Evolutionary conservation across 192 early-diverging fungal genomes (phyloP).

Genomic region (Cladochytrium replicatum): DNA sequence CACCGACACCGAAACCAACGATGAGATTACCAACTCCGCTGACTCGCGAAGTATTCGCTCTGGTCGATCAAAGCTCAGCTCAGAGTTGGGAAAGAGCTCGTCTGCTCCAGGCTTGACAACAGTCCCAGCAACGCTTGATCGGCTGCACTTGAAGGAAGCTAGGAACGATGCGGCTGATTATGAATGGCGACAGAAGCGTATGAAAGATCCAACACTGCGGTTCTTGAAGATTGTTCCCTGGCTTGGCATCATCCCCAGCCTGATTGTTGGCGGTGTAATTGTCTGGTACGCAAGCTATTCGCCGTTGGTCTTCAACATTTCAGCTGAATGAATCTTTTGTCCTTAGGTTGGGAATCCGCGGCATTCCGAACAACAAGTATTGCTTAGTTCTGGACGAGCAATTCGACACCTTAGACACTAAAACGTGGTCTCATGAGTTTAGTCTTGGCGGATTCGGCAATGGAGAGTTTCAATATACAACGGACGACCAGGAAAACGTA

Average conservation of each 20-base stretch:
- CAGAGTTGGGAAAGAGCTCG: too few species aligned
- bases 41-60: too few species aligned
- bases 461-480: background rate
- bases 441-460: background rate
- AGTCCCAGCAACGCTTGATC: too few species aligned
- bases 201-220: background rate
- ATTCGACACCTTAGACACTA: background rate
- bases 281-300: too few species aligned
- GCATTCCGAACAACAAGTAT: background rate
- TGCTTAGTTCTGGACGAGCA: background rate
- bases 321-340: too few species aligned
- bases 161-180: too few species aligned
- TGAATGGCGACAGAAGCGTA: background rate
- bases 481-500: slow-evolving; percentile 14
- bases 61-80: too few species aligned
- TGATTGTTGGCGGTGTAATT: background rate
- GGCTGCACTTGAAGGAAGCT: too few species aligned
- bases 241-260: background rate
- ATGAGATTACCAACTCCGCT: too few species aligned
- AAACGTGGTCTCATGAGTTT: background rate
- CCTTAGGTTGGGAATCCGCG: background rate
- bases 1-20: too few species aligned
- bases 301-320: too few species aligned
- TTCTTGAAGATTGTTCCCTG: background rate
- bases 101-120: too few species aligned